Percentiles rank a stretch among this genome's conserved stretches.
Conservation (phyloP, 192 early-diverging fungal genomes). For the Mortierella hygrophila region DNA sequence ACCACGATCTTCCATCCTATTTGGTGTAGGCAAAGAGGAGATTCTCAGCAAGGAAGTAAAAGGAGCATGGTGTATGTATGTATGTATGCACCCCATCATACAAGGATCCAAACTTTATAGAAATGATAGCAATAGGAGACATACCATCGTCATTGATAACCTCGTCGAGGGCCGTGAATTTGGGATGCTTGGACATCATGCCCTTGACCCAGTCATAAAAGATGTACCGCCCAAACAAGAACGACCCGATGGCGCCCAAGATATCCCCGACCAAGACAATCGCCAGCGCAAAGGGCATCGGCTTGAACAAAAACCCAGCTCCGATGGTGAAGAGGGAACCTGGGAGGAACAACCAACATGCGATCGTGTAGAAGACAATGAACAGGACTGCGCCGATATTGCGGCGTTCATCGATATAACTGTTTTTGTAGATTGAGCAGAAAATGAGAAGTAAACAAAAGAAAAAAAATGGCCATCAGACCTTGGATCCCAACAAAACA, state of each 20-base stretch:
- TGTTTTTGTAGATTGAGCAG: not conserved
- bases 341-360: conserved; percentile 45
- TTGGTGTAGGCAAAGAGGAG: not conserved
- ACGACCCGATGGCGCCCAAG: conserved; percentile 55
- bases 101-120: not conserved
- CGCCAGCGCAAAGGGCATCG: conserved; percentile 48
- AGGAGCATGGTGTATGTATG: not conserved
- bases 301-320: conserved; percentile 60
- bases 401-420: conserved; percentile 31
- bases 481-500: not conserved
- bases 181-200: conserved; percentile 53
- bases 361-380: conserved; percentile 39
- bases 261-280: conserved; percentile 55
- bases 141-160: conserved; percentile 62
- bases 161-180: conserved; percentile 50
- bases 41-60: not conserved
- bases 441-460: not conserved
- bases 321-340: conserved; percentile 58
- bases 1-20: conserved; percentile 64
- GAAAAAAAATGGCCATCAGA: not conserved
- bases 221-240: conserved; percentile 59
- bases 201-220: conserved; percentile 60
- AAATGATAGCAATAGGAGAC: not conserved
- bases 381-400: conserved; percentile 37
- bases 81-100: not conserved